phyloP scores from a whole-genome alignment of 345 rosid genomes.

The Sisymbrium altissimum region DNA sequence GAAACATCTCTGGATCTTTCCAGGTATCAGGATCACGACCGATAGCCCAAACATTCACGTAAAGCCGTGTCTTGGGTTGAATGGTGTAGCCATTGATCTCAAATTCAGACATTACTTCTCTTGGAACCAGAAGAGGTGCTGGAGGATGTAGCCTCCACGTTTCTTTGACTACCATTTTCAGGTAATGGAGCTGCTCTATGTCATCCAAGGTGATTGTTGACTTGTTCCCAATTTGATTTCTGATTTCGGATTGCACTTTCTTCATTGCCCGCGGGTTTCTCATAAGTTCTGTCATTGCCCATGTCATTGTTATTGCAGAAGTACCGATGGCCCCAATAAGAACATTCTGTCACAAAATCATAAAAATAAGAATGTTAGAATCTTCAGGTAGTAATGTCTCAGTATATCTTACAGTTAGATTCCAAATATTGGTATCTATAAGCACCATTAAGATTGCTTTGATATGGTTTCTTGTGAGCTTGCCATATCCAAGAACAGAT shows the following conservation, averaged over 20 bases:
- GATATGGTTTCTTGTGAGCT: conserved; percentile 30
- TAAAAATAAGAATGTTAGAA: neutral
- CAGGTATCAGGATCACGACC: conserved; percentile 44
- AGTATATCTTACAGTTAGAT: neutral
- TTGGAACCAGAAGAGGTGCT: conserved; percentile 39
- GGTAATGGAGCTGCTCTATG: conserved; percentile 34
- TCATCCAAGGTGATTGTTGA: conserved; percentile 34
- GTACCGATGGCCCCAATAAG: conserved; percentile 27
- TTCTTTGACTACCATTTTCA: conserved; percentile 49
- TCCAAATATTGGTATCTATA: neutral
- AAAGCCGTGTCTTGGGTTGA: conserved; percentile 33
- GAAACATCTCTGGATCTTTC: conserved; percentile 39
- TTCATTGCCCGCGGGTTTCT: conserved; percentile 42
- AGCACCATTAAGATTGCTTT: conserved; percentile 34
- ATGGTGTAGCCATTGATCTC: conserved; percentile 37
- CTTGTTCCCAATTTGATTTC: conserved; percentile 26
- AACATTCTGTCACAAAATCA: conserved; percentile 32
- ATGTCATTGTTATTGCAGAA: conserved; percentile 28
- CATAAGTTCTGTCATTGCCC: conserved; percentile 50
- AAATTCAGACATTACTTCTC: conserved; percentile 43
- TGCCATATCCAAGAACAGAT: conserved; percentile 23
- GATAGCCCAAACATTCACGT: conserved; percentile 49
- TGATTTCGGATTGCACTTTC: conserved; percentile 43
- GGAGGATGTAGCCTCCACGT: conserved; percentile 53
- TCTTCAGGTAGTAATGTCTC: neutral